Base-by-base conservation (phyloP, 345 rosid genomes). In the Barbarea vulgaris region DNA sequence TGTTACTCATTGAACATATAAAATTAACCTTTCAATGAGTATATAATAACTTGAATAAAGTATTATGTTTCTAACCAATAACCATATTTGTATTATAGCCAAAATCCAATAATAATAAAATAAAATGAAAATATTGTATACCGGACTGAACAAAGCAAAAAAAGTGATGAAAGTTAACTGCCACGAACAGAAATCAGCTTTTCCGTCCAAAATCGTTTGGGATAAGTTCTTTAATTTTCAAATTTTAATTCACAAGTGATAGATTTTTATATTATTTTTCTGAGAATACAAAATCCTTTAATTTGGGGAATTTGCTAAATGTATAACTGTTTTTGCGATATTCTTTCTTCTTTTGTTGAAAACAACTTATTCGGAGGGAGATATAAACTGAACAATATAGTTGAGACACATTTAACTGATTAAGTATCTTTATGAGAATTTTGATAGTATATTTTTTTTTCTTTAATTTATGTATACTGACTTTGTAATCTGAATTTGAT, bases 181-280 rank as follows among this genome's bases (percentile, higher is more conserved):
- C 39, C 19, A 60, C 10, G 15, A 34, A 2, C n/a, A 36, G 39
- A 60, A 7, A 60, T 61, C 75, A 72, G 37, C 10, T 48, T 22
- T 71, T 71, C 36, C 39, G 51, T 61, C 68, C 37, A 73, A 21
- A 64, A 39, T n/a, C 18, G 22, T 64, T 42, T 73, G 47, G 1
- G 18, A n/a, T 21, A 8, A 17, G 22, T 52, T 51, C 30, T 37
- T 61, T n/a, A n/a, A n/a, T n/a, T 50, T 72, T 9, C 39, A 0
- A 19, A 9, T 41, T 50, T 55, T 28, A 48, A 39, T 53, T 37
- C 34, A 42, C 27, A 12, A 27, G 17, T 63, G 34, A 21, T 59
- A 19, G 13, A 19, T 62, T 61, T 50, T 60, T 2, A 34, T 61
- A 37, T 10, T 22, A 13, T 21, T 22, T 71, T 50, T 72, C n/a